These are phyloP conservation scores for Pestalotiopsis sp. DNA, from an alignment of 2,329 filamentous ascomycete genomes.

Conservation along the genomic window DNA sequence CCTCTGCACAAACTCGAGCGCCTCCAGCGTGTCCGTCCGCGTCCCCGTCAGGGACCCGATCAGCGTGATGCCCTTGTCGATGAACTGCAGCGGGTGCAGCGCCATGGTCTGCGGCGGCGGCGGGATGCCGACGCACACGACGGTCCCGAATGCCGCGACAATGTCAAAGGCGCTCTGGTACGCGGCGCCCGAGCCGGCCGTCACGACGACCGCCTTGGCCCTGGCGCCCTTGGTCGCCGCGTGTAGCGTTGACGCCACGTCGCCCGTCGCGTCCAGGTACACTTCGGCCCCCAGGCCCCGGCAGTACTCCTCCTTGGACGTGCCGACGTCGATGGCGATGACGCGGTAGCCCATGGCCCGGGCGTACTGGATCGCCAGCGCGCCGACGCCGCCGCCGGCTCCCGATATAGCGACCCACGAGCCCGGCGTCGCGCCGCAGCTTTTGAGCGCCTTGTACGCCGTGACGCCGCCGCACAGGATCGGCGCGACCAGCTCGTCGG, in stretches of 20 bases:
- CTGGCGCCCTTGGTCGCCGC: constrained; percentile 24
- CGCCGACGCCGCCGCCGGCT: constrained; percentile 42
- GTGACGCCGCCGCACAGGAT: constrained; percentile 46
- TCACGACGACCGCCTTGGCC: constrained; percentile 33
- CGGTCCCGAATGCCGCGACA: constrained; percentile 38
- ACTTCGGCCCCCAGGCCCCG: constrained; percentile 36
- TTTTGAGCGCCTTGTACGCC: constrained; percentile 43
- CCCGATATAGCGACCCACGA: constrained; percentile 40
- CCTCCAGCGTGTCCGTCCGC: constrained; percentile 40
- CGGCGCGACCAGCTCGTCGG: constrained; percentile 40
- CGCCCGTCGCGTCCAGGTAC: constrained; percentile 37
- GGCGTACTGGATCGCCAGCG: constrained; percentile 40
- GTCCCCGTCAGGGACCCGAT: constrained; percentile 39
- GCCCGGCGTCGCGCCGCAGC: constrained; percentile 31
- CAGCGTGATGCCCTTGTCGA: constrained; percentile 36
- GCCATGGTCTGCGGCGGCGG: constrained; percentile 25
- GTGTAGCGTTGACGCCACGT: constrained; percentile 26
- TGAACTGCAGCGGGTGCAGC: constrained; percentile 38
- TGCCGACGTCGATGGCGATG: constrained; percentile 39
- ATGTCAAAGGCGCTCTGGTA: constrained; percentile 37
- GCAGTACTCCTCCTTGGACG: constrained; percentile 30
- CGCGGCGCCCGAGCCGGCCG: constrained; percentile 30
- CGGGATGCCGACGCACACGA: constrained; percentile 42
- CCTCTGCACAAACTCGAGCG: constrained; percentile 39
- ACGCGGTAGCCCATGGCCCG: constrained; percentile 44